Evolutionary conservation across 2,329 filamentous ascomycete genomes (phyloP).

Genomic region (Aspergillus alliaceus): DNA sequence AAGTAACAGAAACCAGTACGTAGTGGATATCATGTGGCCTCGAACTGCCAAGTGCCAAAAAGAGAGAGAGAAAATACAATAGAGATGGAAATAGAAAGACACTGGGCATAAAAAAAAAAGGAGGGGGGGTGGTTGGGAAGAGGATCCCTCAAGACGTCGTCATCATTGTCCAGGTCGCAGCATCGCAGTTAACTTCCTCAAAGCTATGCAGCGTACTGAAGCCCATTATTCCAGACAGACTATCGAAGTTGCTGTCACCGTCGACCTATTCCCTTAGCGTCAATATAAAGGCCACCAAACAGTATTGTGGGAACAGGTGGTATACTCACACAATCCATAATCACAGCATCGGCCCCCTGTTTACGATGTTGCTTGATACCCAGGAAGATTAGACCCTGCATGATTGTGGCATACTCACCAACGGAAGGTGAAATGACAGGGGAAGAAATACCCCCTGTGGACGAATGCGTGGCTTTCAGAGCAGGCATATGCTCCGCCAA

Average conservation of each 20-base stretch:
- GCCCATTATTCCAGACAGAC: slow-evolving; percentile 69
- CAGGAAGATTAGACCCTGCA: slow-evolving; percentile 78
- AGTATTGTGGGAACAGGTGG: background rate
- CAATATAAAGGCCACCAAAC: background rate
- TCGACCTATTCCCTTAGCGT: slow-evolving; percentile 57
- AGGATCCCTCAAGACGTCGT: slow-evolving; percentile 35
- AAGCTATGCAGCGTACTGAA: slow-evolving; percentile 77
- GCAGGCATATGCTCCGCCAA: slow-evolving; percentile 70
- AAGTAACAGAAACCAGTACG: slow-evolving; percentile 4
- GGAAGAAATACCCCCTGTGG: slow-evolving; percentile 73
- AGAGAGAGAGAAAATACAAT: background rate
- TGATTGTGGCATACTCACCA: slow-evolving; percentile 67
- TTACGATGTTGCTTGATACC: slow-evolving; percentile 80
- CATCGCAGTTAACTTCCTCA: slow-evolving; percentile 74
- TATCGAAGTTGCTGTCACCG: slow-evolving; percentile 70
- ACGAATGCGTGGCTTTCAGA: slow-evolving; percentile 58
- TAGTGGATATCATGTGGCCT: slow-evolving; percentile 13
- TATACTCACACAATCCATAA: slow-evolving; percentile 75
- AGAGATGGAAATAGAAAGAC: background rate
- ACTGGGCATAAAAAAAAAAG: background rate
- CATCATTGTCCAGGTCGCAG: slow-evolving; percentile 60
- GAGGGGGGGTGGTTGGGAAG: slow-evolving; percentile 2
- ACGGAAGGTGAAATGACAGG: slow-evolving; percentile 71
- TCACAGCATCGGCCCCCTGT: slow-evolving; percentile 69
- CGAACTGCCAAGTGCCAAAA: background rate